Evolutionary conservation across 441 rosid species (phyloP).

Genomic region (Bocquillonia castaneifolia): DNA sequence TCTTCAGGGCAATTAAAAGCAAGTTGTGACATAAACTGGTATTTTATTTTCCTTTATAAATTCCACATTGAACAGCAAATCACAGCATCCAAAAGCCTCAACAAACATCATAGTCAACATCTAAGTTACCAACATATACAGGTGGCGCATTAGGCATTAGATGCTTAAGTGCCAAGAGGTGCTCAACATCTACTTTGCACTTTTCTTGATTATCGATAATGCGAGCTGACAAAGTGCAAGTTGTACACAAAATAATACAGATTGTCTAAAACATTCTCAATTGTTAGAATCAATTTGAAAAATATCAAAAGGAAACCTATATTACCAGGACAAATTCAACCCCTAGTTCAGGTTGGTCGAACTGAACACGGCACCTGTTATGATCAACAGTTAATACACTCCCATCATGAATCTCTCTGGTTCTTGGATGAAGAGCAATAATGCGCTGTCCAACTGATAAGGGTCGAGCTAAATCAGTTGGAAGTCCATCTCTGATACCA

Average conservation of each 20-base stretch:
- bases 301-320: slow-evolving; percentile 19
- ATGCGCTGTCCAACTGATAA: slow-evolving; percentile 86
- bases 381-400: slow-evolving; percentile 88
- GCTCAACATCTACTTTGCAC: not conserved
- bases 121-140: not conserved
- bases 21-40: not conserved
- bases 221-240: slow-evolving; percentile 2
- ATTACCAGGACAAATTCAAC: slow-evolving; percentile 91
- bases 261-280: not conserved
- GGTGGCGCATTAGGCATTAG: not conserved
- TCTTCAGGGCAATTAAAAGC: not conserved
- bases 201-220: not conserved
- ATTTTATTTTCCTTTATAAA: not conserved
- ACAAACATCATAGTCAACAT: not conserved
- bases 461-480: slow-evolving; percentile 90
- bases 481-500: slow-evolving; percentile 87
- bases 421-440: slow-evolving; percentile 84
- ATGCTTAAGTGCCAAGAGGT: not conserved
- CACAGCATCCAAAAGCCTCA: slow-evolving; percentile 1
- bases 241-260: not conserved
- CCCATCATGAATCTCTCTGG: slow-evolving; percentile 87
- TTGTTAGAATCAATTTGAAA: slow-evolving; percentile 10
- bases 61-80: not conserved
- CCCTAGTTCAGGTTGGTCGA: slow-evolving; percentile 76
- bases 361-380: slow-evolving; percentile 74